Percentiles rank a stretch among this genome's conserved stretches.
phyloP scores from a whole-genome alignment of 2,329 filamentous ascomycete genomes.

The Coniochaeta sp. region DNA sequence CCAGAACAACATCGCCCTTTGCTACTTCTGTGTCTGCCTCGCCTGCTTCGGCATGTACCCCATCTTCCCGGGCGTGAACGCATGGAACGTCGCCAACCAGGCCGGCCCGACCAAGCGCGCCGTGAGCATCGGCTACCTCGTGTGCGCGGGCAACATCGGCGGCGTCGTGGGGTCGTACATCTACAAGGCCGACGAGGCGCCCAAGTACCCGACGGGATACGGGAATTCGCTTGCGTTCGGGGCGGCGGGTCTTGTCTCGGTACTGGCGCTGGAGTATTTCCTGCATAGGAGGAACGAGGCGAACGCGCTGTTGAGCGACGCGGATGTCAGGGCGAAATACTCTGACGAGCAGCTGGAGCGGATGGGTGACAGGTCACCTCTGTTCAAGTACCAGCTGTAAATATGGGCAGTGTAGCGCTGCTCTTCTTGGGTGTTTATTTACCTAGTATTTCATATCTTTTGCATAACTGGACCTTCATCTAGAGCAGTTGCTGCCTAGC shows the following conservation, averaged over 20 bases:
- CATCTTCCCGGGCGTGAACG: conserved; percentile 9
- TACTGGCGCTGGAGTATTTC: background rate
- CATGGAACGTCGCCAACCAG: conserved; percentile 7
- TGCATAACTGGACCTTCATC: too few relatives aligned
- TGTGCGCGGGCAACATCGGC: conserved; percentile 9
- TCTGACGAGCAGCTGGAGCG: background rate
- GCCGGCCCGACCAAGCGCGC: too few relatives aligned
- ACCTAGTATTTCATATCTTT: too few relatives aligned
- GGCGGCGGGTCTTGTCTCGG: background rate
- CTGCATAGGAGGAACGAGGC: background rate
- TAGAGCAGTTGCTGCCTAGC: too few relatives aligned
- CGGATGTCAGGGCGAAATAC: background rate
- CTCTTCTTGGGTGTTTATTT: too few relatives aligned
- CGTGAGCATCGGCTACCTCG: conserved; percentile 13
- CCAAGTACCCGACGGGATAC: conserved; percentile 12
- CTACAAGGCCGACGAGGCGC: conserved; percentile 13
- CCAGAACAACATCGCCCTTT: conserved; percentile 10
- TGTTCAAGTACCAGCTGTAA: too few relatives aligned
- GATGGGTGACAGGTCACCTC: background rate
- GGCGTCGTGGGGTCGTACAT: conserved; percentile 14
- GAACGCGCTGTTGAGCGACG: background rate
- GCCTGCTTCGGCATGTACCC: conserved; percentile 12
- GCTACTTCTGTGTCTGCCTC: conserved; percentile 17
- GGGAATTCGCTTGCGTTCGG: background rate
- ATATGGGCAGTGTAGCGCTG: too few relatives aligned